Conservation (phyloP, 2,329 filamentous ascomycete species). For the Sclerotinia nivalis region DNA sequence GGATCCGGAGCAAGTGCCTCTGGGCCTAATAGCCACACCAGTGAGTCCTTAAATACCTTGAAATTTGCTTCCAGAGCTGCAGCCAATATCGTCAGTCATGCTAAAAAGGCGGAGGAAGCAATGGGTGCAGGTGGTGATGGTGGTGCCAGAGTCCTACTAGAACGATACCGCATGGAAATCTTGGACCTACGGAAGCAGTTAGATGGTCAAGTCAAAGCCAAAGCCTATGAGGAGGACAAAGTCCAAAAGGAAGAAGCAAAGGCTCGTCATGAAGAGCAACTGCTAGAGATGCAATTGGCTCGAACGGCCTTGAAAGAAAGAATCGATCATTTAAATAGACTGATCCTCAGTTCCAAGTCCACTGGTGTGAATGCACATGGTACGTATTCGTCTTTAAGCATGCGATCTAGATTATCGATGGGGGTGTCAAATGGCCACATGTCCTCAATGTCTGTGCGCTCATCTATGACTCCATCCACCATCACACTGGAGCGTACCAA, state of each 20-base stretch:
- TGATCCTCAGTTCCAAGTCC: slow-evolving; percentile 95
- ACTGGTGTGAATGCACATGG: slow-evolving; percentile 84
- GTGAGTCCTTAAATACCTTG: slow-evolving; percentile 90
- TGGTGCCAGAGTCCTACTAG: slow-evolving; percentile 80
- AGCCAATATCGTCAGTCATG: slow-evolving; percentile 97
- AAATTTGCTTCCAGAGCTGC: slow-evolving; percentile 97
- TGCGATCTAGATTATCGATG: slow-evolving; percentile 61
- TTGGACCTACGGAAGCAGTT: slow-evolving; percentile 77
- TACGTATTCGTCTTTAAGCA: slow-evolving; percentile 67
- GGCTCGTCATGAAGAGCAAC: slow-evolving; percentile 90
- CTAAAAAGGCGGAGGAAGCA: slow-evolving; percentile 87
- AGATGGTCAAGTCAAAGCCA: slow-evolving; percentile 73
- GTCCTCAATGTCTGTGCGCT: slow-evolving; percentile 59
- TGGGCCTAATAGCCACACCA: slow-evolving; percentile 70
- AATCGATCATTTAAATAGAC: slow-evolving; percentile 92
- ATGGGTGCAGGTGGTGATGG: slow-evolving; percentile 79
- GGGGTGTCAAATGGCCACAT: slow-evolving; percentile 46
- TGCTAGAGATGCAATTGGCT: slow-evolving; percentile 97
- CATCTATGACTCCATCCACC: slow-evolving; percentile 67
- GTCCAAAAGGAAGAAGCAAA: slow-evolving; percentile 77
- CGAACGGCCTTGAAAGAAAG: slow-evolving; percentile 94
- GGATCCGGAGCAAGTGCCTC: slow-evolving; percentile 74
- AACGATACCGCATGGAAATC: slow-evolving; percentile 85
- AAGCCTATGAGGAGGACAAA: slow-evolving; percentile 69
- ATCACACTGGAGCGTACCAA: slow-evolving; percentile 59